Conservation (phyloP, 192 early-diverging fungal genomes). For the Rhizoclosmatium sp. region DNA sequence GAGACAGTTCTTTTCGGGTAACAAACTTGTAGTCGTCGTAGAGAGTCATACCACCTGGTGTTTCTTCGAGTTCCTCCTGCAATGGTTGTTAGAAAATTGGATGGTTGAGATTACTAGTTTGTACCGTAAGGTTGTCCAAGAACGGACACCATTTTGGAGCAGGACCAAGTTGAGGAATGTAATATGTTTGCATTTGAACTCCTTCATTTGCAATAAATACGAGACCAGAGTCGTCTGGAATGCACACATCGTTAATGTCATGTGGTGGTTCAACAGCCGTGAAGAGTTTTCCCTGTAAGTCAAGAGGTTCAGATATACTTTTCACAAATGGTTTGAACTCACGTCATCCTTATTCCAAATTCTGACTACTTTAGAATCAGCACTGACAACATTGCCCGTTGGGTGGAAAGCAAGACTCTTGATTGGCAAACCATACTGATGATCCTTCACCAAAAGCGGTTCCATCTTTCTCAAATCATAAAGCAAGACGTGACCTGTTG, state of each 20-base stretch:
- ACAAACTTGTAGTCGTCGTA: conserved; percentile 99
- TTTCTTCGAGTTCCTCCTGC: conserved; percentile 81
- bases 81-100: neutral
- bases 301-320: neutral
- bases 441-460: conserved; percentile 93
- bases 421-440: conserved; percentile 96
- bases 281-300: conserved; percentile 74
- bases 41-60: conserved; percentile 73
- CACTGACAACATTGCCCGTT: conserved; percentile 80
- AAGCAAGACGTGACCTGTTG: conserved; percentile 88
- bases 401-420: conserved; percentile 84
- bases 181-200: conserved; percentile 90
- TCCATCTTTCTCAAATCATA: conserved; percentile 90
- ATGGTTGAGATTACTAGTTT: conserved; percentile 24
- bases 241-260: conserved; percentile 94
- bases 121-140: conserved; percentile 95
- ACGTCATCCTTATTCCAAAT: conserved; percentile 87
- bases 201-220: conserved; percentile 93
- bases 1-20: conserved; percentile 85
- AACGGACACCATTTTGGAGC: conserved; percentile 93
- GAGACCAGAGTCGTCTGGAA: conserved; percentile 82
- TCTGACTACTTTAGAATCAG: conserved; percentile 91
- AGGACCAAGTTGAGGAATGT: conserved; percentile 90
- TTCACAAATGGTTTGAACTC: conserved; percentile 33
- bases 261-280: conserved; percentile 90